Base-by-base conservation (phyloP, 352 stramenopile species). In the Globisporangium heterothallicum region DNA sequence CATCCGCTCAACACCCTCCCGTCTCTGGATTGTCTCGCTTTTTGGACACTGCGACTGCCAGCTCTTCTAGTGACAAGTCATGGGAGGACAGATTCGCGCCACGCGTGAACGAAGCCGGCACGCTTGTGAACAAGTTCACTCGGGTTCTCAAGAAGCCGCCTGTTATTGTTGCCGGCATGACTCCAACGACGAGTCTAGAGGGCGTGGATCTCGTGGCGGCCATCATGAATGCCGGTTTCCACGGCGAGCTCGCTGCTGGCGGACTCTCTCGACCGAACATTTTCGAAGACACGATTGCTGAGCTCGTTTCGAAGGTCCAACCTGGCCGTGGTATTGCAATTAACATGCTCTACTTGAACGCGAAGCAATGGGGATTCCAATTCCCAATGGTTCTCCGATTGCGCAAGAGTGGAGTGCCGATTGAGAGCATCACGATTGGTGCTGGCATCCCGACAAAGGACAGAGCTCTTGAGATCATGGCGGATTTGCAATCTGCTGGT, bases 331-430 rank as follows among this genome's bases (percentile, higher is more conserved):
- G 80, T 22, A 80, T 96, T 43, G 63, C 73, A 25, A 86, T 95
- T 53, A 93, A 94, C 67, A 88, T 96, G 84, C 56, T 96, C n/a
- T 95, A 93, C 59, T 43, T 96, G 34, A 96, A 94, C 64, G 70
- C 78, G 16, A 89, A 91, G 66, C 84, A 92, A 59, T 95, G 84
- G 86, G 81, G 70, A 0, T 95, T 96, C 64, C 86, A 94, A 67
- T 95, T 94, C 63, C 84, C 84, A 12, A 86, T 91, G 76, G 81
- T 94, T 26, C 54, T 94, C 6, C 84, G 88, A 25, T 65, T 95
- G 70, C 80, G 80, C 51, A 81, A 81, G 47, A 77, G 65, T 34
- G 84, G 84, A 25, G 55, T 88, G 25, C 84, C 83, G 7, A 96
- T 96, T 44, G 82, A 94, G 61, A 89, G 79, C 49, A 89, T 95